Evolutionary conservation across 2,329 filamentous ascomycete species (phyloP).

Genomic region (Exophiala alcalophila): DNA sequence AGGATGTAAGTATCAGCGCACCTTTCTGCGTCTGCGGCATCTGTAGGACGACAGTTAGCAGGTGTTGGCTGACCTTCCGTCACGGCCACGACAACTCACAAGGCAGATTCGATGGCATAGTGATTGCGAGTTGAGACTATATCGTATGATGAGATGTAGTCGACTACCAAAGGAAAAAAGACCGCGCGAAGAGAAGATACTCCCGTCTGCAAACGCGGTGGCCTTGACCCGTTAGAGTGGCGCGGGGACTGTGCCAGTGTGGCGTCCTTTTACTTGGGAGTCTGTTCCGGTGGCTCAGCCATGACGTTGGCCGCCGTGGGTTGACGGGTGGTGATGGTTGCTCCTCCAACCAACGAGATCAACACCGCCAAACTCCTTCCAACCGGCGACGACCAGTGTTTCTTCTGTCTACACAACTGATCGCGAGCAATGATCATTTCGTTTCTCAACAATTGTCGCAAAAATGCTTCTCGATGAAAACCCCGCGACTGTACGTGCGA

Average conservation of each 20-base stretch:
- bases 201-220: too few species aligned
- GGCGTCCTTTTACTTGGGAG: too few species aligned
- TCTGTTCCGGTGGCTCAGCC: constrained; percentile 10
- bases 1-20: constrained; percentile 41
- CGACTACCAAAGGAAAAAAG: too few species aligned
- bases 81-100: constrained; percentile 39
- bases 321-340: constrained; percentile 6
- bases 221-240: too few species aligned
- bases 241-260: too few species aligned
- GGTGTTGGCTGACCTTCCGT: background rate
- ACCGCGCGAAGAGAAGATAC: too few species aligned
- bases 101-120: constrained; percentile 49
- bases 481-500: constrained; percentile 70
- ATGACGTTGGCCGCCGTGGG: constrained; percentile 4
- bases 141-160: too few species aligned
- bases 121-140: constrained; percentile 1
- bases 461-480: constrained; percentile 90
- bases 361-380: constrained; percentile 3
- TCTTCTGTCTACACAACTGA: background rate
- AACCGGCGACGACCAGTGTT: background rate
- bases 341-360: constrained; percentile 13
- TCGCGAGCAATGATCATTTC: too few species aligned
- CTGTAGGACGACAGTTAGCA: constrained; percentile 50
- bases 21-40: constrained; percentile 97
- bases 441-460: background rate